Conservation (phyloP, 352 stramenopile genomes). For the Phytophthora tentaculata region DNA sequence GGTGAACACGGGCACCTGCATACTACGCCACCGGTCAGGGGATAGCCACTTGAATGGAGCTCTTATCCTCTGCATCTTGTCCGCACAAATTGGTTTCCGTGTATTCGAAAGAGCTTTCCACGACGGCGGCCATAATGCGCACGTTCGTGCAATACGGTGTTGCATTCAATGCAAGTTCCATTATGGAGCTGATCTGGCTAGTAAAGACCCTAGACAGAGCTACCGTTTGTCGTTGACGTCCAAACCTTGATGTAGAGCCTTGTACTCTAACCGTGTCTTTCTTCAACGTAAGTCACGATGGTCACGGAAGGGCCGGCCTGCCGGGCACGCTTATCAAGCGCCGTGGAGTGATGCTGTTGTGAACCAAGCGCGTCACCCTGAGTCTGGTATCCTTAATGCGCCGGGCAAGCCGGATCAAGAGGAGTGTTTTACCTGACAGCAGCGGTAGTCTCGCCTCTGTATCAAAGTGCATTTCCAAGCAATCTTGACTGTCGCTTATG, state of each 20-base stretch:
- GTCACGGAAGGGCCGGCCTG: too few relatives aligned
- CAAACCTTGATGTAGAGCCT: slow-evolving; percentile 8
- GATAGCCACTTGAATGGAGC: slow-evolving; percentile 8
- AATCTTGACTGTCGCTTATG: too few relatives aligned
- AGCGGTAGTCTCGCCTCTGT: slow-evolving; percentile 5
- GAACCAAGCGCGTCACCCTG: not conserved
- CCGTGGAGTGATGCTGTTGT: slow-evolving; percentile 1
- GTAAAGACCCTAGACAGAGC: not conserved
- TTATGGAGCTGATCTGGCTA: too few relatives aligned
- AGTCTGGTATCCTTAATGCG: slow-evolving; percentile 7
- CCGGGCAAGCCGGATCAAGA: slow-evolving; percentile 8
- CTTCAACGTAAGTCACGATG: slow-evolving; percentile 3
- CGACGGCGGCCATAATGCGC: slow-evolving; percentile 4
- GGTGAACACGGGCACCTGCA: slow-evolving; percentile 6
- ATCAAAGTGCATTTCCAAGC: too few relatives aligned
- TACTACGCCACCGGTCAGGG: not conserved
- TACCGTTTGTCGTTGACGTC: slow-evolving; percentile 8
- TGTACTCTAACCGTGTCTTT: not conserved
- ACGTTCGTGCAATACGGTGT: too few relatives aligned
- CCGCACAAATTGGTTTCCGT: not conserved
- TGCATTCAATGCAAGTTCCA: too few relatives aligned
- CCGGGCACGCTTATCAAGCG: not conserved
- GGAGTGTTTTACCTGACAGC: not conserved
- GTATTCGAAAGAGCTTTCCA: not conserved
- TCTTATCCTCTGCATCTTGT: slow-evolving; percentile 30